These are phyloP conservation scores for Hypomyces rosellus DNA, from an alignment of 2,329 filamentous ascomycete genomes.

Conservation along the genomic window DNA sequence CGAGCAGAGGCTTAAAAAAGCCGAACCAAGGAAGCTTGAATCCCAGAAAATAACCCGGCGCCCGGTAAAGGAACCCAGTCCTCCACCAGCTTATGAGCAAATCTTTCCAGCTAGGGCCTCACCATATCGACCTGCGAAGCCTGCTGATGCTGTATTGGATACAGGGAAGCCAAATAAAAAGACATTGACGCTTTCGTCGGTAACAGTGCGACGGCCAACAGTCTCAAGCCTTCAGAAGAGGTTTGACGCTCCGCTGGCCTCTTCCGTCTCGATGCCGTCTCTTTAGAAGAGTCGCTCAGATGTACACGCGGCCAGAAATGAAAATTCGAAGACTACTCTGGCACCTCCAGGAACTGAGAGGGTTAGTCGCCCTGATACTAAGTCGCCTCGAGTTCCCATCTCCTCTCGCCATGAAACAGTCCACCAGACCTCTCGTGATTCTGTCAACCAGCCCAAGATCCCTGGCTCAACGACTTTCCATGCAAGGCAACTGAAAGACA, in stretches of 20 bases:
- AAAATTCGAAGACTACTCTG: background rate
- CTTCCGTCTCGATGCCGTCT: conserved; percentile 9
- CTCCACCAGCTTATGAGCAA: background rate
- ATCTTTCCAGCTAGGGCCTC: background rate
- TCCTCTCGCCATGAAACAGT: background rate
- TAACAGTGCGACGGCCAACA: conserved; percentile 4
- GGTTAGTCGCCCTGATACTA: background rate
- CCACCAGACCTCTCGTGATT: background rate
- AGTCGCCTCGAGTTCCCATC: background rate
- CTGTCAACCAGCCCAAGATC: background rate
- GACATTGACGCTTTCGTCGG: background rate
- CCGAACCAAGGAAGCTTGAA: no score
- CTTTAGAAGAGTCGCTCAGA: conserved; percentile 8
- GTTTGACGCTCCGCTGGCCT: conserved; percentile 15
- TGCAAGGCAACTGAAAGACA: conserved; percentile 17
- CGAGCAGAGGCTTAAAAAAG: no score
- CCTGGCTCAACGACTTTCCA: background rate
- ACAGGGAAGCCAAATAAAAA: background rate
- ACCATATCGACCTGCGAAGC: background rate
- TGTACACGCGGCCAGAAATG: conserved; percentile 2
- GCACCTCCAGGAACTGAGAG: background rate
- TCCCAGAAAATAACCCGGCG: no score
- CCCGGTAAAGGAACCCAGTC: background rate
- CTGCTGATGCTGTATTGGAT: background rate
- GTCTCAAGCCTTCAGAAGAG: conserved; percentile 18